These are phyloP conservation scores for Yarrowia bubula DNA, from an alignment of 805 yeast genomes.

Conservation along the genomic window DNA sequence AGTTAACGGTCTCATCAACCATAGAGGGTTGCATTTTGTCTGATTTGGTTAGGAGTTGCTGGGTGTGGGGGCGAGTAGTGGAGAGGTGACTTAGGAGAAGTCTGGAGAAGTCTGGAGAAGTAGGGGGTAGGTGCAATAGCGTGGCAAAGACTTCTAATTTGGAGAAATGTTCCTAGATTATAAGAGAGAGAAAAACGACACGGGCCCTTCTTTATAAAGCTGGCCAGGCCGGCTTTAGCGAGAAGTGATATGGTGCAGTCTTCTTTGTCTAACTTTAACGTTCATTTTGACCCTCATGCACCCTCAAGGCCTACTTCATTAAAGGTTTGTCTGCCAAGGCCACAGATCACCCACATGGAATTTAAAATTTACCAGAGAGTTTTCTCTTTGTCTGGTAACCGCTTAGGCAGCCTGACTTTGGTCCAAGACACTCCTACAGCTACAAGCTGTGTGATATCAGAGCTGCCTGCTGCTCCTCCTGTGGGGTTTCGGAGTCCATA, in stretches of 20 bases:
- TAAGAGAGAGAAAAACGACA: not conserved
- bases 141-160: not conserved
- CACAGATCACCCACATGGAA: not conserved
- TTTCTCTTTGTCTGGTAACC: not conserved
- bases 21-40: constrained; percentile 26
- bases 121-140: not conserved
- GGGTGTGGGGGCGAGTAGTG: not conserved
- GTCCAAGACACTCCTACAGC: not conserved
- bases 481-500: not conserved
- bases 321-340: not conserved
- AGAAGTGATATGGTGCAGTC: not conserved
- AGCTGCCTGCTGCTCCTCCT: not conserved
- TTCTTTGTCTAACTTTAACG: not conserved
- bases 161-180: not conserved
- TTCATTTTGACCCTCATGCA: constrained; percentile 1
- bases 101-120: not conserved
- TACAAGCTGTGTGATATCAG: not conserved
- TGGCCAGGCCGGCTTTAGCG: not conserved
- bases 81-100: not conserved
- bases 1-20: constrained; percentile 51
- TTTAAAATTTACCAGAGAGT: not conserved
- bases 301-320: not conserved
- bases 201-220: constrained; percentile 10
- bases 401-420: not conserved
- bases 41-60: not conserved